phyloP scores from a whole-genome alignment of 768 basidiomycete genomes.

The Boletus vinaceobasis region DNA sequence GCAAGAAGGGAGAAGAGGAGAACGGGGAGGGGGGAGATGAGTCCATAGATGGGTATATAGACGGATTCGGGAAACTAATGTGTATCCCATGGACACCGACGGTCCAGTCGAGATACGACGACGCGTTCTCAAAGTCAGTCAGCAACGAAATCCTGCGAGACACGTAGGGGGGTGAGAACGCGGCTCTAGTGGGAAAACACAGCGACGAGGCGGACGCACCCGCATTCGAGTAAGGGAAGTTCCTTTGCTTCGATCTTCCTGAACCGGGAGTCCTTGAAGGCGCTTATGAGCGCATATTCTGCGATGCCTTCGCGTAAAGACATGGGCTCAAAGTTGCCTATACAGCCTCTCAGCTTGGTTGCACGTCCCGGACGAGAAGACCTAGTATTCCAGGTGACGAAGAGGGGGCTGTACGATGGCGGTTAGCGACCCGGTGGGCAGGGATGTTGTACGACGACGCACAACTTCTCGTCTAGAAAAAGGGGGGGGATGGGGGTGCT shows the following conservation, averaged over 20 bases:
- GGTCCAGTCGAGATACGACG: conserved; percentile 89
- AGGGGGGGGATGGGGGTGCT: conserved; percentile 51
- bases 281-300: conserved; percentile 91
- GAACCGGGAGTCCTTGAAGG: conserved; percentile 87
- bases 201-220: conserved; percentile 47
- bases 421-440: conserved; percentile 2
- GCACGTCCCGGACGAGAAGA: conserved; percentile 56
- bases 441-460: conserved; percentile 34
- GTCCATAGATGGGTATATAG: conserved; percentile 44
- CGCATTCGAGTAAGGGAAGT: conserved; percentile 79
- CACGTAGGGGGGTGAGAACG: background rate
- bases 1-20: conserved; percentile 62
- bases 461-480: conserved; percentile 80
- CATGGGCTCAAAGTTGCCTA: conserved; percentile 86
- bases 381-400: conserved; percentile 93
- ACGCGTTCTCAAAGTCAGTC: conserved; percentile 86
- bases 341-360: conserved; percentile 82
- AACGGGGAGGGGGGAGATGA: conserved; percentile 67
- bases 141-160: conserved; percentile 77
- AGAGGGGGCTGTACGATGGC: conserved; percentile 56
- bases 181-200: background rate
- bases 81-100: conserved; percentile 90
- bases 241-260: conserved; percentile 73
- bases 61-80: conserved; percentile 82
- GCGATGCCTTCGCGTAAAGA: conserved; percentile 70